A percentile compares a stretch with the other conserved stretches of the same genome.
Conservation (phyloP, 2,329 filamentous ascomycete species). For the Sodiomyces alkalinus region DNA sequence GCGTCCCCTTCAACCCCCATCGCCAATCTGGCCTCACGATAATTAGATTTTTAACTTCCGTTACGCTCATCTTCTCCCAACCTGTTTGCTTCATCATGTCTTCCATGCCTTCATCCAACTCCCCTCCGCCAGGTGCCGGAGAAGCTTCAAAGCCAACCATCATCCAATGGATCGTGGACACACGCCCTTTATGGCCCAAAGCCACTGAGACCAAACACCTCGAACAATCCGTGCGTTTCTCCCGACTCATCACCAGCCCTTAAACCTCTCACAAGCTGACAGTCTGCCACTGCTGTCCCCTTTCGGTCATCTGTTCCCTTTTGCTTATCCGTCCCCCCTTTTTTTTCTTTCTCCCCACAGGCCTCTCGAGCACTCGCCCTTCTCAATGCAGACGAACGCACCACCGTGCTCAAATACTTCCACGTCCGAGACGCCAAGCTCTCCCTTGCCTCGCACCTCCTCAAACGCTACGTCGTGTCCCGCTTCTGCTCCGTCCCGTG, state of each 20-base stretch:
- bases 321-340: conserved; percentile 1
- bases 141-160: too few relatives aligned
- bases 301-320: conserved; percentile 1
- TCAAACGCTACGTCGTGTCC: conserved; percentile 57
- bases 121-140: too few relatives aligned
- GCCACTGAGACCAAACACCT: conserved; percentile 33
- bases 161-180: conserved; percentile 49
- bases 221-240: conserved; percentile 24
- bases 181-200: conserved; percentile 39
- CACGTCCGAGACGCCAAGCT: conserved; percentile 61
- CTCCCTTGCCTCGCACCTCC: conserved; percentile 53
- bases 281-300: too few relatives aligned
- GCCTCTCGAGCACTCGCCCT: conserved; percentile 38
- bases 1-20: too few relatives aligned
- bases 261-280: too few relatives aligned
- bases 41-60: too few relatives aligned
- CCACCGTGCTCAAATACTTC: conserved; percentile 43
- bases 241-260: neutral
- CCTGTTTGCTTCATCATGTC: too few relatives aligned
- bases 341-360: conserved; percentile 15
- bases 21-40: too few relatives aligned
- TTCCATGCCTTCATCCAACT: too few relatives aligned
- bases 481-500: conserved; percentile 44
- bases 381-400: conserved; percentile 38
- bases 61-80: too few relatives aligned